These are phyloP conservation scores for Phytomonas sp. DNA, from an alignment of 208 protist genomes.

Conservation along the genomic window DNA sequence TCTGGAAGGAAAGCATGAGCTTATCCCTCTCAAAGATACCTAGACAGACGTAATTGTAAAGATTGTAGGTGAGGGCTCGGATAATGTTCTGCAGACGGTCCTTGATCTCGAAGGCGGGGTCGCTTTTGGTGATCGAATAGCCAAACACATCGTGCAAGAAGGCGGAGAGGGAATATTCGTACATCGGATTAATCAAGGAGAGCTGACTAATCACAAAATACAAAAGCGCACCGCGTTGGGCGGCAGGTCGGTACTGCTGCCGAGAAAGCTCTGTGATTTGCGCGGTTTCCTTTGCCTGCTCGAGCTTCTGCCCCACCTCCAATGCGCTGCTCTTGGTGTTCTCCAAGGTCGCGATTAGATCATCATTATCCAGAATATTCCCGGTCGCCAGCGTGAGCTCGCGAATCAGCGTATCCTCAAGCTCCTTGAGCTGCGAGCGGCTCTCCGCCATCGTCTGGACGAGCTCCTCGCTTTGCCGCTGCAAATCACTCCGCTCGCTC, in stretches of 20 bases:
- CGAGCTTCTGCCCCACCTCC: slow-evolving; percentile 95
- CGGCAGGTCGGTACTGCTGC: slow-evolving; percentile 93
- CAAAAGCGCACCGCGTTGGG: slow-evolving; percentile 94
- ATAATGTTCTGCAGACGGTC: slow-evolving; percentile 97
- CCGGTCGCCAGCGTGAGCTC: slow-evolving; percentile 94
- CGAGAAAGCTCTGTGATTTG: slow-evolving; percentile 94
- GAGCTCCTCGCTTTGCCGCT: slow-evolving; percentile 92
- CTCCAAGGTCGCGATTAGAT: slow-evolving; percentile 97
- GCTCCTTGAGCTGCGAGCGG: slow-evolving; percentile 93
- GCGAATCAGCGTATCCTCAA: slow-evolving; percentile 97
- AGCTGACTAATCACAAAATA: slow-evolving; percentile 97
- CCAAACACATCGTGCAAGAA: slow-evolving; percentile 97
- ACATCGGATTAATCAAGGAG: slow-evolving; percentile 97
- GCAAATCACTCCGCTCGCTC: slow-evolving; percentile 95
- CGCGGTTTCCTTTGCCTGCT: slow-evolving; percentile 91
- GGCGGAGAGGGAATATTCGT: slow-evolving; percentile 98
- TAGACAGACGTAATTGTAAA: slow-evolving; percentile 98
- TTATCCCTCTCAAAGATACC: slow-evolving; percentile 98
- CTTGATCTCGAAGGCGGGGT: slow-evolving; percentile 87
- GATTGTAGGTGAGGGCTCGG: slow-evolving; percentile 92
- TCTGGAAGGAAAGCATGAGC: slow-evolving; percentile 97
- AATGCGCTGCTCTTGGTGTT: slow-evolving; percentile 96
- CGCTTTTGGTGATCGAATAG: slow-evolving; percentile 91
- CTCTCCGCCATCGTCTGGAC: slow-evolving; percentile 96
- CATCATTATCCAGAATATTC: slow-evolving; percentile 98